Base-by-base conservation (phyloP, 129 eudicot genomes). In the Sambucus nigra region DNA sequence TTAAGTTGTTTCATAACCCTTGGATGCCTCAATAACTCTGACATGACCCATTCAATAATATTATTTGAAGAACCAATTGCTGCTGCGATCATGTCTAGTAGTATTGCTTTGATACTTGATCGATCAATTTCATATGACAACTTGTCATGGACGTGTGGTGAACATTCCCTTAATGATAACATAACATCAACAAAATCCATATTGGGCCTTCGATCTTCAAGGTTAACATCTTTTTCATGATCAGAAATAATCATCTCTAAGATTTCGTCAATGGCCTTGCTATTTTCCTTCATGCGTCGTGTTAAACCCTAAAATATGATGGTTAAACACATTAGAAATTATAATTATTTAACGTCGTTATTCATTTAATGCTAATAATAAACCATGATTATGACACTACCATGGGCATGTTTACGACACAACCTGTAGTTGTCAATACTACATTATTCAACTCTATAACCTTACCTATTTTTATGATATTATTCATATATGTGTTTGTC, bases 221-320 rank as follows among this genome's bases (percentile, higher is more conserved):
- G 31, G 29, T 15, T 13, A 5, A 25, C 47, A 18, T 33, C 47
- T 29, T 55, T 25, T n/a, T 55, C 61, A n/a, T n/a, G n/a, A n/a
- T n/a, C n/a, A n/a, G n/a, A n/a, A n/a, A n/a, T n/a, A n/a, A n/a
- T n/a, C n/a, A 14, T 55, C 47, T 55, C 47, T 11, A 55, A 21
- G n/a, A 31, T 23, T 15, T 33, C 27, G 26, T 55, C 47, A 1
- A 55, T 16, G 3, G 25, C 18, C 15, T n/a, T 18, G 46, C 21
- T 29, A 7, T 18, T 19, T 10, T 31, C 16, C 18, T 35, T 32
- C 12, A 55, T 29, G 1, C 61, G 61, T 9, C 47, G 19, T 7
- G 39, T 55, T 7, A 55, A 9, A 1, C 61, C 61, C 61, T 55
- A 21, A n/a, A n/a, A n/a, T n/a, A n/a, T n/a, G n/a, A n/a, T n/a